A percentile compares a stretch with the other conserved stretches of the same genome.
Evolutionary conservation across 2,329 filamentous ascomycete species (phyloP).

Genomic region (Fusarium oligoseptatum): DNA sequence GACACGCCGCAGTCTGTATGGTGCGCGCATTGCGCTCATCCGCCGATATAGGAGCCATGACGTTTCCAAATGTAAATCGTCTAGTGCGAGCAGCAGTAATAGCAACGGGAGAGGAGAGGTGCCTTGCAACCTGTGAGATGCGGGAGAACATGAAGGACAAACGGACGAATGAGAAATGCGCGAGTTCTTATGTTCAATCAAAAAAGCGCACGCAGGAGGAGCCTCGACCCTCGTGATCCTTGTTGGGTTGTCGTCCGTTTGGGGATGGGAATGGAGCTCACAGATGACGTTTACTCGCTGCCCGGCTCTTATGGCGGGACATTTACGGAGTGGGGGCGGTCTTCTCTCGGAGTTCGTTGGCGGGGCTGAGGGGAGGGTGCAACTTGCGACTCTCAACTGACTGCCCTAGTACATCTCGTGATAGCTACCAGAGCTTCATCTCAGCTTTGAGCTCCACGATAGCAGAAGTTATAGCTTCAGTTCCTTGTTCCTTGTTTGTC

Average conservation of each 20-base stretch:
- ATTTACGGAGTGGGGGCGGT: constrained; percentile 18
- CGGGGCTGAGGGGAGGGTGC: constrained; percentile 20
- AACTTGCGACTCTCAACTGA: constrained; percentile 23
- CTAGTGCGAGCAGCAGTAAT: constrained; percentile 51
- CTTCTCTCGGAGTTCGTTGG: constrained; percentile 21
- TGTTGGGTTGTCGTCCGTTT: constrained; percentile 21
- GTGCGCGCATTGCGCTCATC: constrained; percentile 71
- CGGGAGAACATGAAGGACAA: constrained; percentile 80
- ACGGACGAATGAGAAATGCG: constrained; percentile 5
- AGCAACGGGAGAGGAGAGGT: constrained; percentile 63
- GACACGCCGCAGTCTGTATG: constrained; percentile 90
- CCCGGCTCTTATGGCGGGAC: constrained; percentile 22
- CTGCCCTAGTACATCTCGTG: constrained; percentile 10
- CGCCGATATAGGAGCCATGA: constrained; percentile 57
- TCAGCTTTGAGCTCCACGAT: not conserved
- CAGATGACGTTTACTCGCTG: constrained; percentile 36
- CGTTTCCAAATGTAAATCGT: constrained; percentile 50
- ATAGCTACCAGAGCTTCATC: constrained; percentile 27
- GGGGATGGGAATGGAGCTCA: constrained; percentile 15
- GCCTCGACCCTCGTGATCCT: constrained; percentile 19
- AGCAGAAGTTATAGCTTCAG: constrained; percentile 12
- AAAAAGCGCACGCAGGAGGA: constrained; percentile 3
- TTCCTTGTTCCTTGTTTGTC: not conserved
- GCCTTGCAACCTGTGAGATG: constrained; percentile 78
- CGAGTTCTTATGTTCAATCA: constrained; percentile 5